phyloP scores from a whole-genome alignment of 2,329 filamentous ascomycete genomes.

The Calonectria ilicicola region DNA sequence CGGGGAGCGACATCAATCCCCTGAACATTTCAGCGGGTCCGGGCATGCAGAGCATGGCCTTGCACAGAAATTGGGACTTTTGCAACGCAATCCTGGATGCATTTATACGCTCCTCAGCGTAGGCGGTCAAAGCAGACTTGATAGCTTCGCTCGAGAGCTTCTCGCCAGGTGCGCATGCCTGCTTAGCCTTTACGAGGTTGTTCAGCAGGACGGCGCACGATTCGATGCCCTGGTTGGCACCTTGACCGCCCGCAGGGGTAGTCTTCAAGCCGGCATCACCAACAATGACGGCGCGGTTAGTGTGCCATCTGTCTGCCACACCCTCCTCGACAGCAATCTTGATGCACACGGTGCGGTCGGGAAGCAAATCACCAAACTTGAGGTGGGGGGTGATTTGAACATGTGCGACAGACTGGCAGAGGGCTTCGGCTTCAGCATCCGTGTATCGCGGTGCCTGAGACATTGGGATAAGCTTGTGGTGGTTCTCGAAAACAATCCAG shows the following conservation, averaged over 20 bases:
- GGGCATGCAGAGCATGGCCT: slow-evolving; percentile 2
- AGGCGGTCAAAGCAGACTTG: background rate
- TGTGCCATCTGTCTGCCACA: background rate
- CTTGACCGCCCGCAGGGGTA: background rate
- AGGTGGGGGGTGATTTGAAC: slow-evolving; percentile 1
- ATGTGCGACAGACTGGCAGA: slow-evolving; percentile 3
- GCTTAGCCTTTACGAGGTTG: background rate
- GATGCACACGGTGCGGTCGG: slow-evolving; percentile 4
- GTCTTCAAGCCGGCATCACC: background rate
- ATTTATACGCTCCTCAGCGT: background rate
- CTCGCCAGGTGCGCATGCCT: background rate
- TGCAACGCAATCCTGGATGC: background rate
- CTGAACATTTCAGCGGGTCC: background rate
- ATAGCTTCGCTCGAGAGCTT: background rate
- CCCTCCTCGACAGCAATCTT: background rate
- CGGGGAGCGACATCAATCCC: background rate
- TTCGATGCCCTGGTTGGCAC: slow-evolving; percentile 1
- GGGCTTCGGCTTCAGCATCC: background rate
- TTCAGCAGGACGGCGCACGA: slow-evolving; percentile 1
- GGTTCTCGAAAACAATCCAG: slow-evolving; percentile 4
- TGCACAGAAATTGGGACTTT: slow-evolving; percentile 3
- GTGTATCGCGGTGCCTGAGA: background rate
- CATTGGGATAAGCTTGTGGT: background rate
- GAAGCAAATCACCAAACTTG: slow-evolving; percentile 1
- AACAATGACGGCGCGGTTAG: background rate